Conservation (phyloP, 2,329 filamentous ascomycete genomes). For the Ophiostoma tasmaniense region DNA sequence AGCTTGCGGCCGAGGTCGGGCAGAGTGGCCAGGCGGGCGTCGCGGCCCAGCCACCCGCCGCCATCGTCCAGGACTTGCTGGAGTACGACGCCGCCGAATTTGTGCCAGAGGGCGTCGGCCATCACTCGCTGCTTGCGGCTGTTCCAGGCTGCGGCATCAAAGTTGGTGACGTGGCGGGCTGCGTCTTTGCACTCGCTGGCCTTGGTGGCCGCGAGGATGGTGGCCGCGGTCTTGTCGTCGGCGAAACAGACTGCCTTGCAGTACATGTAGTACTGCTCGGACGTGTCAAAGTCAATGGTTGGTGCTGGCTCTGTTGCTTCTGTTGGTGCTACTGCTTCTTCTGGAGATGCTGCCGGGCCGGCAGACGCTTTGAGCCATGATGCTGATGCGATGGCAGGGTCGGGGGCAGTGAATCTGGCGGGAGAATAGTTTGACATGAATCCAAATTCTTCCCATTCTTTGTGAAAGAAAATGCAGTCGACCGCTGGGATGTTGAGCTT, state of each 20-base stretch:
- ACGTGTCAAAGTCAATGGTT: not conserved
- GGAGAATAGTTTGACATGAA: not conserved
- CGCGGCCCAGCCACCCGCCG: not conserved
- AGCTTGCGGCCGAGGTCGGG: not conserved
- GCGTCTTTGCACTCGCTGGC: not conserved
- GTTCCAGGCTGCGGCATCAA: not conserved
- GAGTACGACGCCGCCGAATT: not conserved
- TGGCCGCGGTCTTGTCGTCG: not conserved
- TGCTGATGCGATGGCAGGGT: not conserved
- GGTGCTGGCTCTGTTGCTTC: not conserved
- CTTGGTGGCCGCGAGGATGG: not conserved
- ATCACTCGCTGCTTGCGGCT: not conserved
- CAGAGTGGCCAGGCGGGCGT: not conserved
- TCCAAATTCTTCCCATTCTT: not conserved
- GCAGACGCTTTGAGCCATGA: not conserved
- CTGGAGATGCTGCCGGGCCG: too few relatives aligned
- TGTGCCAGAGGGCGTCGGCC: not conserved
- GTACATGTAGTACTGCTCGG: not conserved
- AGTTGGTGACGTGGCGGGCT: not conserved
- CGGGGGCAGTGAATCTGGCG: not conserved
- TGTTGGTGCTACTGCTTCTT: too few relatives aligned
- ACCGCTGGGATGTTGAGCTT: not conserved
- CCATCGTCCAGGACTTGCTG: not conserved
- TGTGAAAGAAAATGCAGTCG: not conserved
- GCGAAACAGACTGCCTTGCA: not conserved